phyloP scores from a whole-genome alignment of 305 asterid species.

The Fraxinus sp. region DNA sequence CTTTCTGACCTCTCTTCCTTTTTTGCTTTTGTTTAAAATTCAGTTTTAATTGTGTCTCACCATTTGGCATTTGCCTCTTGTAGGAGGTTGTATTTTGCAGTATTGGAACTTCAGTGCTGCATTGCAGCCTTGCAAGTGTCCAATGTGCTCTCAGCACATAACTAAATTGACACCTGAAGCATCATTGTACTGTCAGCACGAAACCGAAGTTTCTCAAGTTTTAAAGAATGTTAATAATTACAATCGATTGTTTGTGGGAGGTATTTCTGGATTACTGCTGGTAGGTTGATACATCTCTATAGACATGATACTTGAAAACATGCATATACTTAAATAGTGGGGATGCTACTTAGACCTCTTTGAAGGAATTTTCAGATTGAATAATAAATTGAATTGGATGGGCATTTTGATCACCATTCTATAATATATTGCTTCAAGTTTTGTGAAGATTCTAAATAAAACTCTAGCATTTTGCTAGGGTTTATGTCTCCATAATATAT shows the following conservation, averaged over 20 bases:
- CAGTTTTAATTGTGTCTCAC: neutral
- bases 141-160: constrained; percentile 70
- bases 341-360: neutral
- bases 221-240: constrained; percentile 49
- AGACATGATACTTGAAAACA: neutral
- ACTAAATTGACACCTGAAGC: constrained; percentile 62
- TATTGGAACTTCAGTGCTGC: constrained; percentile 70
- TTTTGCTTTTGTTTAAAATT: neutral
- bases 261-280: constrained; percentile 55
- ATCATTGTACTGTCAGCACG: constrained; percentile 43
- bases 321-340: neutral
- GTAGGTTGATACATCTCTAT: constrained; percentile 42
- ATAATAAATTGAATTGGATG: neutral
- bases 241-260: constrained; percentile 68
- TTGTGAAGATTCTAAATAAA: neutral
- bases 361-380: neutral
- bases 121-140: constrained; percentile 75
- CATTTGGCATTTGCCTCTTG: neutral
- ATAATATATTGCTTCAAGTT: neutral
- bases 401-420: neutral
- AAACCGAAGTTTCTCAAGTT: constrained; percentile 45
- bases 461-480: neutral
- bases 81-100: constrained; percentile 80
- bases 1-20: neutral
- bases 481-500: neutral